phyloP scores from a whole-genome alignment of 352 stramenopile genomes.

The Globisporangium recalcitrans region DNA sequence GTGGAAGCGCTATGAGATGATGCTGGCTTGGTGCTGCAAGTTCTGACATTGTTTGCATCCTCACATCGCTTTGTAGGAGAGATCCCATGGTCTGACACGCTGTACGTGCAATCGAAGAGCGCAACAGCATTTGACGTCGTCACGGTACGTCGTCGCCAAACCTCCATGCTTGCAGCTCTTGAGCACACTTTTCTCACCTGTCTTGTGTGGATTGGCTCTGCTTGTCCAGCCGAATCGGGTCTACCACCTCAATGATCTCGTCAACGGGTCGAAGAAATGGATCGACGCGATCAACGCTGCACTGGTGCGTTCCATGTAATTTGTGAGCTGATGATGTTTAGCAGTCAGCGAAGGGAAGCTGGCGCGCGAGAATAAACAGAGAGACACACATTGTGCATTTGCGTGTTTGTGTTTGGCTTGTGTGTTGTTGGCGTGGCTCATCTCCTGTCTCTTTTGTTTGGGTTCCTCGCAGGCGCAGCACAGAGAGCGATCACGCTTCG shows the following conservation, averaged over 20 bases:
- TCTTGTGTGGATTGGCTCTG: background rate
- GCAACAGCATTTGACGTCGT: slow-evolving; percentile 82
- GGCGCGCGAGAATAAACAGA: slow-evolving; percentile 17
- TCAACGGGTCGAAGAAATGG: slow-evolving; percentile 89
- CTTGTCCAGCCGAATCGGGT: slow-evolving; percentile 67
- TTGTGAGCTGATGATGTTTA: slow-evolving; percentile 6
- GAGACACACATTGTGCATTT: background rate
- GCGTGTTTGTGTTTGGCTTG: background rate
- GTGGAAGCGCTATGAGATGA: background rate
- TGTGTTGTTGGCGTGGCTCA: slow-evolving; percentile 1
- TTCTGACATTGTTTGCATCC: background rate
- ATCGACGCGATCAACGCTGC: slow-evolving; percentile 84
- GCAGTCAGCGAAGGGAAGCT: slow-evolving; percentile 18
- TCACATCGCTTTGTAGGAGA: slow-evolving; percentile 28
- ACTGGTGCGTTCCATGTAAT: slow-evolving; percentile 60
- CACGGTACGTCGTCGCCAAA: slow-evolving; percentile 35
- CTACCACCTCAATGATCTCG: slow-evolving; percentile 85
- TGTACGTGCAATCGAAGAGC: slow-evolving; percentile 86
- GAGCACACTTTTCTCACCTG: background rate
- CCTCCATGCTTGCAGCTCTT: background rate
- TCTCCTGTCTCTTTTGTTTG: background rate
- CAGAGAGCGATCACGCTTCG: slow-evolving; percentile 16
- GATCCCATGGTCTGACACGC: slow-evolving; percentile 80
- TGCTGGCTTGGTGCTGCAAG: too few relatives aligned
- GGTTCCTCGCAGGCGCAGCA: slow-evolving; percentile 13